Conservation (phyloP, 805 yeast species). For the Candida boidinii region DNA sequence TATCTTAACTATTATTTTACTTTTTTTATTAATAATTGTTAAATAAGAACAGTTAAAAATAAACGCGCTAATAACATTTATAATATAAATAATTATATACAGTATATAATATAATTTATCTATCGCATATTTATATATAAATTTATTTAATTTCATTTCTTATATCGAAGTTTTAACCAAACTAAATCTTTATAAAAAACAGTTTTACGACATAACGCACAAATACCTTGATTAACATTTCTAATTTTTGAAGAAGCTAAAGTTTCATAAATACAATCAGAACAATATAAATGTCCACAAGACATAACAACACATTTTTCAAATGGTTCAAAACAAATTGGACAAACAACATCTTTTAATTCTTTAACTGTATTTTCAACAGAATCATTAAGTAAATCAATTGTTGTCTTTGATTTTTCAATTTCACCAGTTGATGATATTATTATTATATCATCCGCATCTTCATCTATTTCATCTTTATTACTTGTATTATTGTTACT, state of each 20-base stretch:
- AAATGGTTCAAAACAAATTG: constrained; percentile 49
- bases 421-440: constrained; percentile 28
- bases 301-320: constrained; percentile 37
- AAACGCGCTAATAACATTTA: too few species aligned
- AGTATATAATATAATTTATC: not conserved
- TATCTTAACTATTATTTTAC: constrained; percentile 31
- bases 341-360: constrained; percentile 34
- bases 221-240: constrained; percentile 17
- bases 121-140: too few species aligned
- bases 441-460: constrained; percentile 22
- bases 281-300: constrained; percentile 54
- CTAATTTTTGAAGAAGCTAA: constrained; percentile 34
- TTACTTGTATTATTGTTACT: not conserved
- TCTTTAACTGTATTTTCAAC: constrained; percentile 17
- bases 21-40: constrained; percentile 33
- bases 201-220: constrained; percentile 25
- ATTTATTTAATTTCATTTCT: constrained; percentile 6
- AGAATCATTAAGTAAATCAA: constrained; percentile 19
- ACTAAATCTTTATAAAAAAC: constrained; percentile 22
- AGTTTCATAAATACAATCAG: constrained; percentile 41
- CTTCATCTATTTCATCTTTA: constrained; percentile 16
- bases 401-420: constrained; percentile 24
- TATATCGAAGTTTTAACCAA: constrained; percentile 19
- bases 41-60: too few species aligned
- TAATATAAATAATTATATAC: not conserved